Evolutionary conservation across 2,329 filamentous ascomycete genomes (phyloP).

Genomic region (Penicillium capsulatum): DNA sequence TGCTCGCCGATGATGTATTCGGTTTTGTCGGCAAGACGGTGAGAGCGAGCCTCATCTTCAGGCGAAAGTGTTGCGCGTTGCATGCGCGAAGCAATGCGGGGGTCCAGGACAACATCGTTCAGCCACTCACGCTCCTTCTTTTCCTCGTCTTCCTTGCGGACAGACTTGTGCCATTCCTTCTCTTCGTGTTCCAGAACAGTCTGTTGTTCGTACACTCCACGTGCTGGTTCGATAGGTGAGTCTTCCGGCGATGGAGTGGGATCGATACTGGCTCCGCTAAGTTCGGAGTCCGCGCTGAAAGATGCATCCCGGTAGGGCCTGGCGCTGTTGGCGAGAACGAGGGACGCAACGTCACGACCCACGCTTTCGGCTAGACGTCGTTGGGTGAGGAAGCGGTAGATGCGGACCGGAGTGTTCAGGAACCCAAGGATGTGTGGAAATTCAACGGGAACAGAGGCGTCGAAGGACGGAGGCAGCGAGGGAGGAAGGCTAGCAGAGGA

Average conservation of each 20-base stretch:
- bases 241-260: constrained; percentile 42
- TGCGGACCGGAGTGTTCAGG: constrained; percentile 77
- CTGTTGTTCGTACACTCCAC: constrained; percentile 58
- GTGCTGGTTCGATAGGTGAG: constrained; percentile 26
- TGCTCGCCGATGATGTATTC: constrained; percentile 66
- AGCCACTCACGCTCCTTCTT: constrained; percentile 70
- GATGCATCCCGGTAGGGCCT: constrained; percentile 39
- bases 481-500: constrained; percentile 59
- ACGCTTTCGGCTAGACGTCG: constrained; percentile 81
- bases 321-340: constrained; percentile 59
- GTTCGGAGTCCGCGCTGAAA: constrained; percentile 20
- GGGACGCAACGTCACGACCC: constrained; percentile 80
- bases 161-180: constrained; percentile 77
- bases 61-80: constrained; percentile 65
- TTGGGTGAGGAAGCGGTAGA: constrained; percentile 80
- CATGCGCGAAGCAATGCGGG: constrained; percentile 74
- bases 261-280: constrained; percentile 13
- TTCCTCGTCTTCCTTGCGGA: constrained; percentile 53
- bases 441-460: constrained; percentile 66
- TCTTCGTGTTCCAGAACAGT: constrained; percentile 66
- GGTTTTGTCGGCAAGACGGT: constrained; percentile 59
- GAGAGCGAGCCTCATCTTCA: constrained; percentile 66
- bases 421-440: constrained; percentile 93
- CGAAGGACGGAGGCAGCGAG: constrained; percentile 65
- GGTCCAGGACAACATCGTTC: constrained; percentile 69